Evolutionary conservation across 495 filamentous ascomycete species (phyloP), one percentile per base, ranked within the genome.

Genomic region (Lophiotrema nucula): DNA sequence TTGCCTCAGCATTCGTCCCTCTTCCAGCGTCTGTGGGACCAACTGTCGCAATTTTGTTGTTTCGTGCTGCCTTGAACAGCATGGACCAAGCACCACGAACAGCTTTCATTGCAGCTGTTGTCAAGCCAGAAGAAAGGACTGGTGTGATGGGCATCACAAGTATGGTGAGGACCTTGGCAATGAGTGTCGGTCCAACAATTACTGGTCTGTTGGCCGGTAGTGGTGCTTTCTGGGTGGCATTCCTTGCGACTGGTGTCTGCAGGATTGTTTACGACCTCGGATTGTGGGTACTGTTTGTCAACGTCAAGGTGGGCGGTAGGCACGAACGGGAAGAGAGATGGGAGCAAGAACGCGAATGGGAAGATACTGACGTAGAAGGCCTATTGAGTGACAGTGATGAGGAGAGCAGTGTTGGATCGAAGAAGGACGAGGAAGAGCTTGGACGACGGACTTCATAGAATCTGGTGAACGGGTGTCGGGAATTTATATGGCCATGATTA

Each of bases 31-130:
- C 4, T 28, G 53, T 87, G 26, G 75, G 84, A 2, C 76, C 86
- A 42, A 77, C 74, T 1, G 81, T 92, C 38, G 73, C 90, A 3
- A 71, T 90, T 23, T 72, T 92, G 18, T 25, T 73, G 2, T 37
- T 67, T 15, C 80, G 90, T 13, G 79, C 86, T 0, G 83, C 83
- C 37, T 76, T 84, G 11, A 83, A 87, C 61, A 85, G 76, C 60
- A 93, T 93, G 89, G 90, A 96, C 64, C 83, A 87, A 54, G 88
- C 88, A 1, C 90, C 90, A 0, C 80, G 89, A 3, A 80, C 86
- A 0, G 88, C 90, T 0, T 93, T 95, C 70, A 77, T 93, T 10
- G 84, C 89, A 0, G 82, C 84, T 0, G 83, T 85, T 0, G 78
- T 92, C 13, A 79, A 84, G 31, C 79, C 86, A 0, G 79, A 81